phyloP scores from a whole-genome alignment of 2,329 filamentous ascomycete genomes.

The Epichloe elymi region DNA sequence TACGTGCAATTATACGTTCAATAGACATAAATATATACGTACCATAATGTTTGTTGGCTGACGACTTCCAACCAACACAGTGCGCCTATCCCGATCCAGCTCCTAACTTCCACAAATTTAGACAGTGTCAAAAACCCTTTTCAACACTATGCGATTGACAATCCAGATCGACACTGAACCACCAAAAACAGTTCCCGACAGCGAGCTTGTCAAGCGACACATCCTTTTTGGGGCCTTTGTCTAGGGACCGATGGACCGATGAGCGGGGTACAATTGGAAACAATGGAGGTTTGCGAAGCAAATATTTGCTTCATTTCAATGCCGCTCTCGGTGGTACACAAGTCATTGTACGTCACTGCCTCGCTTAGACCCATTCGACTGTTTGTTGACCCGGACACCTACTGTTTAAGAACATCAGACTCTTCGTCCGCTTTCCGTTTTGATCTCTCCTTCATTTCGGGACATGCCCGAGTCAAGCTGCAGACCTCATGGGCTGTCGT shows the following conservation, averaged over 20 bases:
- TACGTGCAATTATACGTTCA: background rate
- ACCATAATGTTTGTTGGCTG: too few species aligned
- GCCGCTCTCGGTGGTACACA: background rate
- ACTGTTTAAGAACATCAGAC: background rate
- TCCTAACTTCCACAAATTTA: fast-evolving
- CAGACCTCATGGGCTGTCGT: background rate
- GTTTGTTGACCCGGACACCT: background rate
- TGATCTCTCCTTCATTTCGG: background rate
- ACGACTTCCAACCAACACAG: too few species aligned
- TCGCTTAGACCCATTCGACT: background rate
- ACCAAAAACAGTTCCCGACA: background rate
- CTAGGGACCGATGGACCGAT: background rate
- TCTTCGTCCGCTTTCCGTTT: background rate
- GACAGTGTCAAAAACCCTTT: fast-evolving
- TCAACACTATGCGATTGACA: too few species aligned
- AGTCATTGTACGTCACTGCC: background rate
- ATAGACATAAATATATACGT: background rate
- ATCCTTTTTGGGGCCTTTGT: background rate
- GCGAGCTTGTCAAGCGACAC: background rate
- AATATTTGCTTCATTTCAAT: background rate
- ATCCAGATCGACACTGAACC: background rate
- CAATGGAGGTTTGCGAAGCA: background rate
- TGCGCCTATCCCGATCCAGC: too few species aligned
- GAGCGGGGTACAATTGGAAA: background rate
- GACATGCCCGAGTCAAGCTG: background rate